Conservation (phyloP, 805 yeast species). For the Candida qinlingensis region DNA sequence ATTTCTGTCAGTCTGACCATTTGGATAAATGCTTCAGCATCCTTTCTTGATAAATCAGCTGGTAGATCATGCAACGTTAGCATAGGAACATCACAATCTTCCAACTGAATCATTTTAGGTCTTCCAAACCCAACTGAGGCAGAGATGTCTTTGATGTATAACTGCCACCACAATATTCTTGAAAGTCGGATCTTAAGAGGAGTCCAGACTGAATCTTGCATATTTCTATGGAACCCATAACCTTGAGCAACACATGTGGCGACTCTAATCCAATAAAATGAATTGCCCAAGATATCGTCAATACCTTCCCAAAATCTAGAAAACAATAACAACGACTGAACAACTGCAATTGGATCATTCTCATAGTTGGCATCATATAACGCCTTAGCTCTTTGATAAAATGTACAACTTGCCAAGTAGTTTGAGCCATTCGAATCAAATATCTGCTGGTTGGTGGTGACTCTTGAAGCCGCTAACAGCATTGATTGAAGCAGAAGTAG, state of each 20-base stretch:
- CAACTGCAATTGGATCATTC: slow-evolving; percentile 52
- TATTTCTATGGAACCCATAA: slow-evolving; percentile 65
- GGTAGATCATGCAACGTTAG: slow-evolving; percentile 58
- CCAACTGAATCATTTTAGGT: slow-evolving; percentile 61
- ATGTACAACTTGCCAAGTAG: slow-evolving; percentile 50
- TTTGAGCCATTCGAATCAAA: slow-evolving; percentile 41
- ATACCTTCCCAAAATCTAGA: slow-evolving; percentile 74
- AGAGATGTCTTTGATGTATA: slow-evolving; percentile 64
- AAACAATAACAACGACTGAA: slow-evolving; percentile 58
- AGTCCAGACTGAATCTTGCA: slow-evolving; percentile 33
- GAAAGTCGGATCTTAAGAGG: slow-evolving; percentile 42
- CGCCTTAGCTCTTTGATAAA: slow-evolving; percentile 70
- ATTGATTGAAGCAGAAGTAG: slow-evolving; percentile 62
- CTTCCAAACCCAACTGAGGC: slow-evolving; percentile 72
- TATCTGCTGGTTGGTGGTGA: slow-evolving; percentile 47
- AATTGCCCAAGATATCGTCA: slow-evolving; percentile 60
- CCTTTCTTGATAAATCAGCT: slow-evolving; percentile 44
- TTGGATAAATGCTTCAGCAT: slow-evolving; percentile 56
- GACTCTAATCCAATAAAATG: slow-evolving; percentile 64
- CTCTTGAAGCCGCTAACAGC: slow-evolving; percentile 62
- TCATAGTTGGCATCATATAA: slow-evolving; percentile 67
- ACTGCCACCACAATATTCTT: slow-evolving; percentile 73
- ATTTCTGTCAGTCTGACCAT: slow-evolving; percentile 64
- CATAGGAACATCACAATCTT: slow-evolving; percentile 77
- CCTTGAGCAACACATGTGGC: slow-evolving; percentile 72